Conservation (phyloP, 305 asterid species). For the Euphrasia arctica region DNA sequence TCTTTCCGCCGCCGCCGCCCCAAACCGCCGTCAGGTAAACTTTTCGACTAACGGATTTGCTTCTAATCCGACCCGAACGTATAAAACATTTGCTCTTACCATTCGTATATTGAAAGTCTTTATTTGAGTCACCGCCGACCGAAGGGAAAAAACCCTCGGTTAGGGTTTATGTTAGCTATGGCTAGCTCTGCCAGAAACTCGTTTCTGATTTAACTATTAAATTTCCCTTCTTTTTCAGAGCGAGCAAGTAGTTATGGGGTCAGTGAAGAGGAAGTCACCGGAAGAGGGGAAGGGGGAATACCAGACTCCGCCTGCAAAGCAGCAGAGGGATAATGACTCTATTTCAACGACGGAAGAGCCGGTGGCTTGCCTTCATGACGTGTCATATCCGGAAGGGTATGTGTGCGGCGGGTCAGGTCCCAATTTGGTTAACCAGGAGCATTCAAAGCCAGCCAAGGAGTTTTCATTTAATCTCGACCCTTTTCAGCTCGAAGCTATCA, state of each 20-base stretch:
- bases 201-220: background rate
- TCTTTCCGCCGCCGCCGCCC: conserved; percentile 3
- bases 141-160: background rate
- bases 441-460: conserved; percentile 64
- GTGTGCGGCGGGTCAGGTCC: conserved; percentile 37
- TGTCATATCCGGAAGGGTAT: conserved; percentile 80
- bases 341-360: conserved; percentile 41
- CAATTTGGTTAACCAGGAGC: conserved; percentile 27
- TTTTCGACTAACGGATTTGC: background rate
- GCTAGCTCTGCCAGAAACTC: background rate
- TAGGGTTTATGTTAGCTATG: background rate
- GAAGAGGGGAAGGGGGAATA: conserved; percentile 39
- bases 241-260: conserved; percentile 48
- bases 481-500: conserved; percentile 86
- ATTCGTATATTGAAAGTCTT: background rate
- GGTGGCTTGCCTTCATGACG: conserved; percentile 73
- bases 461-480: conserved; percentile 83
- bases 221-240: background rate
- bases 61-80: background rate
- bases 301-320: conserved; percentile 52
- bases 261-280: conserved; percentile 66
- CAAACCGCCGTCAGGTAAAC: background rate
- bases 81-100: background rate
- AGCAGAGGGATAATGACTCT: conserved; percentile 39
- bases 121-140: background rate